Evolutionary conservation across 2,329 filamentous ascomycete species (phyloP), one percentile per base, ranked within the genome.

Genomic region (Cladosporium colombiae): DNA sequence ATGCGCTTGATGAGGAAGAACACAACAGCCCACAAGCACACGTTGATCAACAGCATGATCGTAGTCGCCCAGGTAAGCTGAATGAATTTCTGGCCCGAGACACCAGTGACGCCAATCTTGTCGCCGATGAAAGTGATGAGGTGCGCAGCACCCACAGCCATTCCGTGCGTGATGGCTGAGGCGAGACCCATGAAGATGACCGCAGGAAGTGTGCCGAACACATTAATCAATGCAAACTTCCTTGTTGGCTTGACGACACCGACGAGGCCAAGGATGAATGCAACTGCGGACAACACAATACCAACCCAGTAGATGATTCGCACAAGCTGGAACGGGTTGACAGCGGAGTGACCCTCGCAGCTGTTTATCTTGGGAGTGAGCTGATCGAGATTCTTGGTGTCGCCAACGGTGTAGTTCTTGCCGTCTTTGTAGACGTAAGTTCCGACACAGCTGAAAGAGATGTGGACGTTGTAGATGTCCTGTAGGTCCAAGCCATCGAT

Each of bases 111-210:
- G 0, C 84, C 82, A 21, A 85, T 78, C 1, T 78, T 74, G 13
- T 80, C 75, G 4, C 84, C 84, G 57, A 85, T 78, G 44, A 83
- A 76, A 67, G 86, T 87, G 68, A 89, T 81, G 0, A 84, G 72
- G 21, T 82, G 72, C 0, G 81, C 76, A 2, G 82, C 84, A 73
- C 86, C 86, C 62, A 83, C 80, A 4, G 83, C 81, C 8, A 88
- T 76, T 18, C 90, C 89, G 0, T 86, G 90, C n/a, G 88, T 86
- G 27, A 93, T 89, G 71, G 91, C 91, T 18, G 90, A 93, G 58
- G 89, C 88, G 62, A 89, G 88, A 7, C 90, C 90, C 72, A 90
- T 83, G 27, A 88, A 78, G 6, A 85, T 59, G 66, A 87, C 84
- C 0, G 83, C 82, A 13, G 85, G 73, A 18, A 80, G 70, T 10